These are phyloP conservation scores for Umbelopsis sp. DNA, from an alignment of 371 early-diverging fungal species.

Conservation along the genomic window DNA sequence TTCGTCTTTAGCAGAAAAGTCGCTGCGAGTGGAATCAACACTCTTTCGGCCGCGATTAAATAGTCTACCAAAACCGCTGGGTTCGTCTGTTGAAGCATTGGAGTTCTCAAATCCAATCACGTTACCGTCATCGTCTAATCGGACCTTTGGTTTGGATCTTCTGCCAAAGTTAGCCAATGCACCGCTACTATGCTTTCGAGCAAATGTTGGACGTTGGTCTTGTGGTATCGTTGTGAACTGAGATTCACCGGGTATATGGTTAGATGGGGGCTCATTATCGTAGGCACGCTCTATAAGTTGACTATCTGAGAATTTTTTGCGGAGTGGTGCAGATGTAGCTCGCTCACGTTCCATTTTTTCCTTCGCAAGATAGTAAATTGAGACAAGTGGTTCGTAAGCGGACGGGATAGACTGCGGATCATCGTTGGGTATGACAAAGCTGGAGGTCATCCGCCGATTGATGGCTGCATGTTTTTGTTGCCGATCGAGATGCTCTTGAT, in stretches of 20 bases:
- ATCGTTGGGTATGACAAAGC: conserved; percentile 23
- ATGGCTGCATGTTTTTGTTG: conserved; percentile 17
- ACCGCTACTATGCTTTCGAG: not conserved
- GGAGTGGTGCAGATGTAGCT: not conserved
- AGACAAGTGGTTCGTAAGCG: no score
- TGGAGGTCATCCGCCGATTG: conserved; percentile 9
- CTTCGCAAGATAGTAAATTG: conserved; percentile 58
- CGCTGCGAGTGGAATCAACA: conserved; percentile 17
- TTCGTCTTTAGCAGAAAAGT: not conserved
- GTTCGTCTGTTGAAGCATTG: not conserved
- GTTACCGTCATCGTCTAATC: conserved; percentile 8
- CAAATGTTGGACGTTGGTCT: conserved; percentile 19
- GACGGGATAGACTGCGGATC: conserved; percentile 21
- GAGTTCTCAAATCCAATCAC: not conserved
- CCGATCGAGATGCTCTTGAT: conserved; percentile 11
- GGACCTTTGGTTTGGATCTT: not conserved
- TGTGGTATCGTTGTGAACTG: conserved; percentile 20
- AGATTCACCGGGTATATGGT: conserved; percentile 11
- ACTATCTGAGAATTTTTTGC: conserved; percentile 20
- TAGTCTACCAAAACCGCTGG: not conserved
- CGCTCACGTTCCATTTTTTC: conserved; percentile 73
- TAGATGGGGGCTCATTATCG: conserved; percentile 3
- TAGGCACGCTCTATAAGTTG: conserved; percentile 13
- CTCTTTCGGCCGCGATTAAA: conserved; percentile 5
- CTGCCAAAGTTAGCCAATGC: conserved; percentile 12